A percentile compares a stretch with the other conserved stretches of the same genome.
phyloP scores from a whole-genome alignment of 139 green algal genomes.

The Pseudopediastrum boryanum region DNA sequence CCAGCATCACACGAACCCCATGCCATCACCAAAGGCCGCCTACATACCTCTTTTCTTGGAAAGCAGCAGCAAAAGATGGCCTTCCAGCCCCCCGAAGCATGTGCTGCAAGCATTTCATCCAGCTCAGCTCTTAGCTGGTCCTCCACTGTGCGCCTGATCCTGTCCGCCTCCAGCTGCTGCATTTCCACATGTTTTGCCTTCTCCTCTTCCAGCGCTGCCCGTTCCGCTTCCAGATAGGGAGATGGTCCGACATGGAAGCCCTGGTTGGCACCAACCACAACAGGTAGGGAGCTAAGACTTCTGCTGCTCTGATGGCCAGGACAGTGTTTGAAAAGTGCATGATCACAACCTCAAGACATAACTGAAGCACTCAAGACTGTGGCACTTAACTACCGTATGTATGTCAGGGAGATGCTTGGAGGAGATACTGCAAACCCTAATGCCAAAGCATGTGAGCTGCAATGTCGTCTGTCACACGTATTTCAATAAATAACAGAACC shows the following conservation, averaged over 20 bases:
- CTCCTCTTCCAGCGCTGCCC: constrained; percentile 13
- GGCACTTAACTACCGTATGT: too few relatives aligned
- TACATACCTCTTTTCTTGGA: not conserved
- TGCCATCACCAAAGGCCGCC: not conserved
- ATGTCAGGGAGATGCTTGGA: too few relatives aligned
- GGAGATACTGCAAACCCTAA: too few relatives aligned
- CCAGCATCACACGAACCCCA: not conserved
- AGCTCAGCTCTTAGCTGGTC: constrained; percentile 24
- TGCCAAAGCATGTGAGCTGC: too few relatives aligned
- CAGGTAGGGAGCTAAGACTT: not conserved
- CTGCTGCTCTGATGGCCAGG: not conserved
- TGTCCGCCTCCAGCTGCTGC: constrained; percentile 5
- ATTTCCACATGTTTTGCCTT: constrained; percentile 6
- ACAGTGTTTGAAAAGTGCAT: too few relatives aligned
- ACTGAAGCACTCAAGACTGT: too few relatives aligned
- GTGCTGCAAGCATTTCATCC: constrained; percentile 12
- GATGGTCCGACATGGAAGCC: constrained; percentile 10
- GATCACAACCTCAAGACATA: too few relatives aligned
- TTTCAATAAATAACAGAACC: too few relatives aligned
- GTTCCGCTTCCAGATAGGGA: constrained; percentile 1
- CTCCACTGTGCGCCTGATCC: constrained; percentile 14
- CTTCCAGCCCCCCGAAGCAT: not conserved
- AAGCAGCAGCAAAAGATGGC: constrained; percentile 36
- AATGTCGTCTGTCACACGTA: too few relatives aligned
- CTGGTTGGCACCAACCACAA: not conserved